Evolutionary conservation across 2,329 filamentous ascomycete genomes (phyloP).

Genomic region (Amylocarpus encephaloides): DNA sequence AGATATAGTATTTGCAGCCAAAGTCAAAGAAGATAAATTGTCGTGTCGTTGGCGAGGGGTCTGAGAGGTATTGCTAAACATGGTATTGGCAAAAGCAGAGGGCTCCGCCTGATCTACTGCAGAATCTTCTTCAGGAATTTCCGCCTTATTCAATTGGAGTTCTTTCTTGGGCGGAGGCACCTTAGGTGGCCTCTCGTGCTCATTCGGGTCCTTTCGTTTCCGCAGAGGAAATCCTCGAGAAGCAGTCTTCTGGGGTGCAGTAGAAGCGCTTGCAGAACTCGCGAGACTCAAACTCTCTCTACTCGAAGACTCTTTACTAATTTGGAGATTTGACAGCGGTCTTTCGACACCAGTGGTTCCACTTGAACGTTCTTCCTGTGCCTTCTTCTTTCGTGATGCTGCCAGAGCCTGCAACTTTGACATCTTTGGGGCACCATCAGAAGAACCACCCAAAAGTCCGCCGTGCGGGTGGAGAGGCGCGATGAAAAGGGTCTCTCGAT

Average conservation of each 20-base stretch:
- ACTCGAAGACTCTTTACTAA: conserved; percentile 3
- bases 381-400: conserved; percentile 78
- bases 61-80: conserved; percentile 35
- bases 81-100: conserved; percentile 36
- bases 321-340: conserved; percentile 22
- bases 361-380: conserved; percentile 49
- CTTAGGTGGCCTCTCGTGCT: conserved; percentile 26
- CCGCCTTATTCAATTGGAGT: conserved; percentile 1
- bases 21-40: conserved; percentile 36
- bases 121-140: conserved; percentile 14
- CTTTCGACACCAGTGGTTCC: conserved; percentile 20
- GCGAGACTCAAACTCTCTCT: not conserved
- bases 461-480: conserved; percentile 51
- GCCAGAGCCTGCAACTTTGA: conserved; percentile 90
- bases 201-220: conserved; percentile 30
- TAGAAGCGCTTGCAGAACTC: not conserved
- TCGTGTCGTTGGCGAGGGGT: conserved; percentile 12
- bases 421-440: conserved; percentile 58
- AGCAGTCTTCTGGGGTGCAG: conserved; percentile 7
- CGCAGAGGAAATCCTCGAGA: conserved; percentile 26
- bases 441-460: conserved; percentile 73
- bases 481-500: conserved; percentile 60
- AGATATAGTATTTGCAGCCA: conserved; percentile 29
- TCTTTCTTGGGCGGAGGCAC: conserved; percentile 9
- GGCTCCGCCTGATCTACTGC: conserved; percentile 29